These are phyloP conservation scores for Haplosporangium sp. DNA, from an alignment of 371 early-diverging fungal genomes.

Conservation along the genomic window DNA sequence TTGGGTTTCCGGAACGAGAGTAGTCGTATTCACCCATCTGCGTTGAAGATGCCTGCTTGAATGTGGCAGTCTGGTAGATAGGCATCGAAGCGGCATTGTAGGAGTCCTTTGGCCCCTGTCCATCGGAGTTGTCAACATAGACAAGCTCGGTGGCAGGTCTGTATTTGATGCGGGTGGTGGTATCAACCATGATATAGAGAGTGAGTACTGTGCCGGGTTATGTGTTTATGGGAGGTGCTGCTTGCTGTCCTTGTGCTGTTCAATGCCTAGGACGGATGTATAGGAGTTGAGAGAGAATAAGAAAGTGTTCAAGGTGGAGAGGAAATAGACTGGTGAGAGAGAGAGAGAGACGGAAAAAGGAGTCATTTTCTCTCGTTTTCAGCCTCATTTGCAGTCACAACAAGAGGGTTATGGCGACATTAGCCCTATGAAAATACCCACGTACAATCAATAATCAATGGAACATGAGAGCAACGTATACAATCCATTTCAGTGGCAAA, in stretches of 20 bases:
- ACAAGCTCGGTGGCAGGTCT: conserved; percentile 91
- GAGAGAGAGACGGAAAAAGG: no score
- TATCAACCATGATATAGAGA: conserved; percentile 41
- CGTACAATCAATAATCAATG: no score
- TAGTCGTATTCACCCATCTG: conserved; percentile 95
- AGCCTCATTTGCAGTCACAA: no score
- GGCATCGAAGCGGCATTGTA: conserved; percentile 94
- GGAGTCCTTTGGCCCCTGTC: conserved; percentile 70
- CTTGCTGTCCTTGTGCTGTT: not conserved
- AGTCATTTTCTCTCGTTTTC: no score
- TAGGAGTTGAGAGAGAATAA: no score
- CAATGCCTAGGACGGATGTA: no score
- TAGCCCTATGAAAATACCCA: no score
- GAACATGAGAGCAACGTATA: no score
- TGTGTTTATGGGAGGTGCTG: not conserved
- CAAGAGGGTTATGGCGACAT: no score
- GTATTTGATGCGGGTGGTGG: conserved; percentile 66
- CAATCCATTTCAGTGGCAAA: no score
- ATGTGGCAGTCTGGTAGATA: conserved; percentile 97
- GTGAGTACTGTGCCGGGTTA: not conserved
- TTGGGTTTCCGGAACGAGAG: conserved; percentile 91
- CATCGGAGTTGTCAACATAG: conserved; percentile 77
- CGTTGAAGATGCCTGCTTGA: conserved; percentile 84
- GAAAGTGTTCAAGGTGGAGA: no score
- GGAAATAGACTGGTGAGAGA: no score